Conservation (phyloP, 345 rosid genomes). For the Brassica carinata region DNA sequence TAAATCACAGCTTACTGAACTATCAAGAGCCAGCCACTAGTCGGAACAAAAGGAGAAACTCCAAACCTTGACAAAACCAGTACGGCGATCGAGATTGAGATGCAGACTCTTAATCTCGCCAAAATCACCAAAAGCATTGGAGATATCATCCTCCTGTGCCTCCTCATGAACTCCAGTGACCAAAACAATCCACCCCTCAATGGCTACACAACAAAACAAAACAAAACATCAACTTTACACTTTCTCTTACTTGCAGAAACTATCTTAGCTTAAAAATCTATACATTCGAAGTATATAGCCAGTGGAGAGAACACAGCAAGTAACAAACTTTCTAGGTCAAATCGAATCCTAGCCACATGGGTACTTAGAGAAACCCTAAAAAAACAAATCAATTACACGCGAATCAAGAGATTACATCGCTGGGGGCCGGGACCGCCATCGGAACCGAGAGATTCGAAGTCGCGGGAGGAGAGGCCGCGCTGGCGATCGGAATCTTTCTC, state of each 20-base stretch:
- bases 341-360: not conserved
- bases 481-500: slow-evolving; percentile 74
- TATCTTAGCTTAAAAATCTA: not conserved
- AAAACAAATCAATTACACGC: not conserved
- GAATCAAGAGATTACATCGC: slow-evolving; percentile 62
- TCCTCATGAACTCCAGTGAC: slow-evolving; percentile 79
- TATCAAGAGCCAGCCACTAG: not conserved
- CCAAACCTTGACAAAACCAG: slow-evolving; percentile 82
- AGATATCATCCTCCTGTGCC: slow-evolving; percentile 78
- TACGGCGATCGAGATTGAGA: slow-evolving; percentile 79
- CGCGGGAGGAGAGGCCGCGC: slow-evolving; percentile 67
- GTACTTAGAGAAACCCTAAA: slow-evolving; percentile 16
- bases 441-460: slow-evolving; percentile 81
- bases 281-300: not conserved
- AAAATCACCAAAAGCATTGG: slow-evolving; percentile 69
- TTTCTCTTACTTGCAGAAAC: not conserved
- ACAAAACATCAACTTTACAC: slow-evolving; percentile 4
- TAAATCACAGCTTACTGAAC: not conserved
- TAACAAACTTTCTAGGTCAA: slow-evolving; percentile 26
- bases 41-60: slow-evolving; percentile 3
- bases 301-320: not conserved
- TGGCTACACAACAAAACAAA: slow-evolving; percentile 50
- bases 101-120: slow-evolving; percentile 77
- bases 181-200: slow-evolving; percentile 88
- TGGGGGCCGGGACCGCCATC: slow-evolving; percentile 88